Conservation (phyloP, 768 basidiomycete species). For the Leccinum subtestaceum region DNA sequence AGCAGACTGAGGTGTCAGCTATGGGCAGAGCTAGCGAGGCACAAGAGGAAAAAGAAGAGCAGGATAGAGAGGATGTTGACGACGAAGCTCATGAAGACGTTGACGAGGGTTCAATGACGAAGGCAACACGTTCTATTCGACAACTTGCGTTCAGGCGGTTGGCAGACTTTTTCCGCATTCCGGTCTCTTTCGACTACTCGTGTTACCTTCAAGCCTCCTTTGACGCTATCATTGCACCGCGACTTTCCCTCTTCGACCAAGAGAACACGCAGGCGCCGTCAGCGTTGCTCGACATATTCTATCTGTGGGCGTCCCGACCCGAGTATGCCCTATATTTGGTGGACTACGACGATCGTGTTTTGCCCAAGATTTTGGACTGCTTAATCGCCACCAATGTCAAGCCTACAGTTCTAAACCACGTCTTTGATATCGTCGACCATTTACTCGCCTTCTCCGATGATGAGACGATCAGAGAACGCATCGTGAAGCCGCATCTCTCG, state of each 20-base stretch:
- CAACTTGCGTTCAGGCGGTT: constrained; percentile 84
- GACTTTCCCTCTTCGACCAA: constrained; percentile 47
- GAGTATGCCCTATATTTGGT: constrained; percentile 64
- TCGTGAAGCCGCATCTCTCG: constrained; percentile 71
- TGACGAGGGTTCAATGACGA: constrained; percentile 30
- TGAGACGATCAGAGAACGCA: constrained; percentile 43
- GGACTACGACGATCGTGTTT: constrained; percentile 59
- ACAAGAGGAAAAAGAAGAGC: constrained; percentile 32
- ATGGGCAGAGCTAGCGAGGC: constrained; percentile 24
- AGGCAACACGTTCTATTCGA: constrained; percentile 59
- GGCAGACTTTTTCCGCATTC: constrained; percentile 81
- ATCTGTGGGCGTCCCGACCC: constrained; percentile 63
- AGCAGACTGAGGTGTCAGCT: constrained; percentile 19
- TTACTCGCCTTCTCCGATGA: constrained; percentile 59
- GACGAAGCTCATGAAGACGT: constrained; percentile 36
- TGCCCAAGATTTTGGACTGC: constrained; percentile 82
- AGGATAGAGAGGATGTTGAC: constrained; percentile 46
- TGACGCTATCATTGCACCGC: constrained; percentile 73
- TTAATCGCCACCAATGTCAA: constrained; percentile 84
- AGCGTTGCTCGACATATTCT: constrained; percentile 16
- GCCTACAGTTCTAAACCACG: constrained; percentile 52
- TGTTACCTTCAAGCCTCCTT: constrained; percentile 70
- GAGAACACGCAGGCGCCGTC: neutral
- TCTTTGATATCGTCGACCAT: constrained; percentile 84
- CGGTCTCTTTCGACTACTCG: constrained; percentile 70